phyloP scores from a whole-genome alignment of 169 alveolate genomes.

The Plasmodium relictum region DNA sequence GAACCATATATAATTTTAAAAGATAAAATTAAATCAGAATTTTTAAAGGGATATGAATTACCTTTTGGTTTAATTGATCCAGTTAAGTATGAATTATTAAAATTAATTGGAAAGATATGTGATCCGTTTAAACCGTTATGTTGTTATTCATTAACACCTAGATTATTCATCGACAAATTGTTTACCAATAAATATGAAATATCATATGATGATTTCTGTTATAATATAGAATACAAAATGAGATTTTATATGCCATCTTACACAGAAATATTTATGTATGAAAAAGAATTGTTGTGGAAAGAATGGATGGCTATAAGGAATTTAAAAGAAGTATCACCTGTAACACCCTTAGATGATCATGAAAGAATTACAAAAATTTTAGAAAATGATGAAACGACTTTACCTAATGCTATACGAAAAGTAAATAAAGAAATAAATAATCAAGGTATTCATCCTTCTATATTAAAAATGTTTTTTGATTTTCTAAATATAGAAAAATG shows the following conservation, averaged over 20 bases:
- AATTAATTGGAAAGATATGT: constrained; percentile 84
- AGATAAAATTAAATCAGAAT: constrained; percentile 78
- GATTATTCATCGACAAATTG: constrained; percentile 77
- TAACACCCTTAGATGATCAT: constrained; percentile 18
- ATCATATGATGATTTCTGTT: constrained; percentile 82
- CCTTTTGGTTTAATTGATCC: constrained; percentile 84
- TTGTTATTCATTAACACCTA: constrained; percentile 83
- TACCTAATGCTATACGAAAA: constrained; percentile 78
- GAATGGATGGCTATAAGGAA: constrained; percentile 27
- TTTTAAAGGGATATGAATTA: constrained; percentile 81
- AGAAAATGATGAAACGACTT: constrained; percentile 80
- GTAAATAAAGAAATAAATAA: constrained; percentile 84
- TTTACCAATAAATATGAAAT: constrained; percentile 76
- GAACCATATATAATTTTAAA: constrained; percentile 50
- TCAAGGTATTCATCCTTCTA: constrained; percentile 88
- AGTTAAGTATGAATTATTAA: constrained; percentile 80
- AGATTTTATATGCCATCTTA: constrained; percentile 85
- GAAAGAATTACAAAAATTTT: constrained; percentile 40
- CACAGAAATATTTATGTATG: constrained; percentile 81
- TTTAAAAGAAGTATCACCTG: constrained; percentile 63
- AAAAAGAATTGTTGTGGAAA: constrained; percentile 78
- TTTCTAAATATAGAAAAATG: constrained; percentile 74
- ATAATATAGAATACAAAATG: constrained; percentile 81
- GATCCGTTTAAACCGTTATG: constrained; percentile 84
- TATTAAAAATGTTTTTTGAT: constrained; percentile 86